Conservation (phyloP, 345 rosid genomes). For the Lepidium sativum region DNA sequence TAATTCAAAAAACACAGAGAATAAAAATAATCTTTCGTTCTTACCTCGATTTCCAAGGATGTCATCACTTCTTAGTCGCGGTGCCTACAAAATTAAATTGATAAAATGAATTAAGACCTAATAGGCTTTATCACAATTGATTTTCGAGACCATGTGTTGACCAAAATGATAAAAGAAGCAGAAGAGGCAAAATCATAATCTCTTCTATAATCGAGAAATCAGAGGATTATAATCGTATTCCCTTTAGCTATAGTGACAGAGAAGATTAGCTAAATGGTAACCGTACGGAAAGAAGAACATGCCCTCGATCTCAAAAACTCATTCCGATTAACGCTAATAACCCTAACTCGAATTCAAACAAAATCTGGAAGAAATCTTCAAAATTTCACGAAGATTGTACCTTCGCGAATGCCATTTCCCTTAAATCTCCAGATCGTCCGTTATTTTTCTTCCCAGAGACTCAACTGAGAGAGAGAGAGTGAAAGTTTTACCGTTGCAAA, state of each 20-base stretch:
- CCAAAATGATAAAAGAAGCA: neutral
- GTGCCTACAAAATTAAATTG: conserved; percentile 13
- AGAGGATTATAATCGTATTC: conserved; percentile 1
- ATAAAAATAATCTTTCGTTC: neutral
- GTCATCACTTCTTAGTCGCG: conserved; percentile 15
- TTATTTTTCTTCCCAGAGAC: neutral
- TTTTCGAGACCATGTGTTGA: neutral
- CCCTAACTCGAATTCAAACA: neutral
- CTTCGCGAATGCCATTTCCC: conserved; percentile 23
- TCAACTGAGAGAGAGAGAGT: neutral
- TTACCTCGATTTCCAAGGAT: conserved; percentile 15
- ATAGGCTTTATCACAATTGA: neutral
- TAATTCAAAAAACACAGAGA: neutral
- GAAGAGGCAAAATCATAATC: neutral
- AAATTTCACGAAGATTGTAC: neutral
- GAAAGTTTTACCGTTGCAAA: conserved; percentile 12
- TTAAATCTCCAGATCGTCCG: conserved; percentile 16
- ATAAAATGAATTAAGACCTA: neutral
- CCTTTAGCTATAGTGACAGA: neutral
- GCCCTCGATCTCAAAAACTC: neutral
- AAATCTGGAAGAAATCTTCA: neutral
- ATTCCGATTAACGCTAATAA: neutral
- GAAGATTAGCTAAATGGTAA: neutral
- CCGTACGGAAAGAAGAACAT: neutral
- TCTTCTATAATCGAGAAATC: neutral